phyloP scores from a whole-genome alignment of 1,284 basidiomycete species.

The Apiotrichum sp. region DNA sequence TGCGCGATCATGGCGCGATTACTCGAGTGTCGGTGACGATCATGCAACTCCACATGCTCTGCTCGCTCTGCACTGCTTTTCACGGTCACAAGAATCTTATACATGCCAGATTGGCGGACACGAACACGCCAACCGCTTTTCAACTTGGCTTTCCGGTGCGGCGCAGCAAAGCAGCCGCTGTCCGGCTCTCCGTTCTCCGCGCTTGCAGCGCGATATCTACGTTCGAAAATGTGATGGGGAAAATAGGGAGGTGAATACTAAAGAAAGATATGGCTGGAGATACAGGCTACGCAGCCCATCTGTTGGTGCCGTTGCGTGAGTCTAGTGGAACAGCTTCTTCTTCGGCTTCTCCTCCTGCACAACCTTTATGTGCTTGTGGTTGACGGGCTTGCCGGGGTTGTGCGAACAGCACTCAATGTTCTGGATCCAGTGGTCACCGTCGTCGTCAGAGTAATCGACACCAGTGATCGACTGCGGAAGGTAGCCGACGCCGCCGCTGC shows the following conservation, averaged over 20 bases:
- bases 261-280: background rate
- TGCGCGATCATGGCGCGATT: too few species aligned
- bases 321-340: slow-evolving; percentile 48
- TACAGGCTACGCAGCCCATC: background rate
- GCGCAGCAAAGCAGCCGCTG: too few species aligned
- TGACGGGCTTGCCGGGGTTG: slow-evolving; percentile 39
- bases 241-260: background rate
- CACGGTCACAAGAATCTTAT: too few species aligned
- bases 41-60: too few species aligned
- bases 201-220: too few species aligned
- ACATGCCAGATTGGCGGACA: too few species aligned
- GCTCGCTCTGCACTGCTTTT: too few species aligned
- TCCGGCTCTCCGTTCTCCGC: too few species aligned
- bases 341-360: slow-evolving; percentile 43
- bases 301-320: too few species aligned
- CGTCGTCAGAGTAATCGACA: slow-evolving; percentile 39
- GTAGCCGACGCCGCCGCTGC: slow-evolving; percentile 47
- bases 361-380: slow-evolving; percentile 48
- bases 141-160: too few species aligned
- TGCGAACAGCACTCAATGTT: slow-evolving; percentile 64
- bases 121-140: too few species aligned
- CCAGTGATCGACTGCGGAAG: slow-evolving; percentile 43
- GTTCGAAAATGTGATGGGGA: background rate
- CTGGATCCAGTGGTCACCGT: slow-evolving; percentile 59
- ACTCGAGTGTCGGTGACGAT: too few species aligned